Evolutionary conservation across 306 rosid genomes (phyloP), one percentile per base, ranked within the genome.

Genomic region (Casuarina equisetifolia): DNA sequence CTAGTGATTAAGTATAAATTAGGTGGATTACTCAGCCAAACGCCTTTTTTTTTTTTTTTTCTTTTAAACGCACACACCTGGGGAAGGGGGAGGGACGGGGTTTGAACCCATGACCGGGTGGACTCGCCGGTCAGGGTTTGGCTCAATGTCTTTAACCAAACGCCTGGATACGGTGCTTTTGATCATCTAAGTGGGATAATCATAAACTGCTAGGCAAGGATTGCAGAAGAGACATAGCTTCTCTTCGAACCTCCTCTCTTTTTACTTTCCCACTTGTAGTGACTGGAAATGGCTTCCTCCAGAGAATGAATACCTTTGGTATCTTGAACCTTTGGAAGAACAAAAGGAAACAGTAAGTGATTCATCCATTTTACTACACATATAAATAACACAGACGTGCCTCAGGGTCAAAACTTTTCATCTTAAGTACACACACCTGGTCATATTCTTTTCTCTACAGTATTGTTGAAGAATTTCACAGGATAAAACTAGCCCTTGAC

Each of bases 221-320:
- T 76, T 78, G 88, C 75, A 76, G 67, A 54, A 76, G 90, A 55
- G 76, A 81, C 55, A 74, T 68, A 61, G 82, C 88, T 74, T 89
- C 97, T 75, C 66, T 82, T 74, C 80, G 73, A 55, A 92, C 75
- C 81, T 46, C 82, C 62, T 92, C 91, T 74, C 96, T 89, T 80
- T 81, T 86, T 59, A 88, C 74, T 85, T 95, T 92, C 75, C 98
- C 97, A 0, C 84, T 82, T 0, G 90, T 77, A 16, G 97, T 95
- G 13, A 84, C 76, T 20, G 97, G 96, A 89, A 95, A 95, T 61
- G 93, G 83, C 84, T 82, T 84, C 39, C 76, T 86, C 98, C 97
- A 86, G 66, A 76, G 16, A 39, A 87, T 51, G 70, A 85, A 85
- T 55, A 74, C 69, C 86, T 81, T 94, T 6, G 98, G 98, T 83